phyloP scores from a whole-genome alignment of 169 alveolate species.

The Eimeria brunetti region DNA sequence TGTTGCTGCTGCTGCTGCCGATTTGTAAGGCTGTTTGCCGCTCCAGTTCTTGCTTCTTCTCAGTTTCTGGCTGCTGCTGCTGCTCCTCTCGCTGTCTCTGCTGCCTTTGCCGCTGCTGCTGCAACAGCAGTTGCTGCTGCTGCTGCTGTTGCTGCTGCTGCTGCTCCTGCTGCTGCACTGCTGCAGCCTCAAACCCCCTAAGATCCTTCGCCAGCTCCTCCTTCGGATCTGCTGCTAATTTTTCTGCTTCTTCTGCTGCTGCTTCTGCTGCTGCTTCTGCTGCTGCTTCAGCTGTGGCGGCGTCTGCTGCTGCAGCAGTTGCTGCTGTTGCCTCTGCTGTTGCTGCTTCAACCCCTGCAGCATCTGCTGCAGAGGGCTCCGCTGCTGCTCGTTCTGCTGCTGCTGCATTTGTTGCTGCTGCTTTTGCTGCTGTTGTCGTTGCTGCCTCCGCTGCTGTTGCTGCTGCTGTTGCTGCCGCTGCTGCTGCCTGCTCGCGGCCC shows the following conservation, averaged over 20 bases:
- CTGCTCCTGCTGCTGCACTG: conserved; percentile 4
- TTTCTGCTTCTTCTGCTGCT: background rate
- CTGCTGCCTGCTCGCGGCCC: background rate
- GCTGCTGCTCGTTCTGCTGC: background rate
- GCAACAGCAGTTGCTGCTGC: background rate
- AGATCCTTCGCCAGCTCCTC: background rate
- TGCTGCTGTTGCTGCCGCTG: conserved; percentile 13
- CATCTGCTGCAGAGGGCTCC: background rate
- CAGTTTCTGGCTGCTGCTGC: background rate
- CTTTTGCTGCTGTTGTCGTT: background rate
- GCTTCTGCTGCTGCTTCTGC: background rate
- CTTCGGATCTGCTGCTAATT: background rate
- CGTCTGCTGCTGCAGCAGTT: background rate
- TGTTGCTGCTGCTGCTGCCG: background rate
- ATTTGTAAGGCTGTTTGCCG: background rate
- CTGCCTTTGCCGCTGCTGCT: background rate
- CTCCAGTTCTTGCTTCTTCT: conserved; percentile 9
- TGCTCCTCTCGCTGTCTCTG: background rate
- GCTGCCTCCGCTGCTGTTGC: background rate
- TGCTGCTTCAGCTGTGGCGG: background rate
- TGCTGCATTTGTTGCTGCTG: background rate
- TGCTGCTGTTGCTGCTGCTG: conserved; percentile 43
- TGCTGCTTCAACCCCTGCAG: background rate
- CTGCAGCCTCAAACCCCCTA: background rate
- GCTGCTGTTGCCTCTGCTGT: background rate